Evolutionary conservation across 495 filamentous ascomycete genomes (phyloP), one percentile per base, ranked within the genome.

Genomic region (Talaromyces wortmannii): DNA sequence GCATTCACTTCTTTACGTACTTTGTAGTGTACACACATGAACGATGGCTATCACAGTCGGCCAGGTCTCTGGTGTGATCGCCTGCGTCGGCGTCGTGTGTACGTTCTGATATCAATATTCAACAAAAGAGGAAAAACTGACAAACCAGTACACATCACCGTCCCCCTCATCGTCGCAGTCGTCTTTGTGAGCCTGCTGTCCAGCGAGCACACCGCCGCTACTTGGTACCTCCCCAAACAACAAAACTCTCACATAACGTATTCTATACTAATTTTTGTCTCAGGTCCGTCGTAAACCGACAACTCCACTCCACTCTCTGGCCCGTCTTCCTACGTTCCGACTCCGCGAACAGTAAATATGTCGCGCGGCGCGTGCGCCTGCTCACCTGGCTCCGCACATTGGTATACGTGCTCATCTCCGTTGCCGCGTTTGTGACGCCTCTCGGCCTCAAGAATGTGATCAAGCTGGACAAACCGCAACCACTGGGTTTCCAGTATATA

Each of bases 351-450:
- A 48, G 51, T 2, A 17, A 33, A n/a, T 55, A 59, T 5, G 33
- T 54, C 57, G 31, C 17, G 42, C 3, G 53, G 30, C 32, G 52
- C n/a, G 57, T 67, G 0, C 49, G 29, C 11, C 15, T 59, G 0
- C 50, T 57, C 5, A 13, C 58, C 0, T 48, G 48, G 43, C 31
- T 63, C 17, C 49, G 54, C 11, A 53, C 55, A 13, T 6, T 59
- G 15, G 31, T 53, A 5, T n/a, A 55, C 10, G 29, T 61, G 2
- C 13, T 69, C 2, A n/a, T 63, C 0, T 53, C 59, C 0, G 33
- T 66, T 15, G 63, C 64, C 2, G 53, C 52, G 5, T 59, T 71
- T 10, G 57, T 67, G 17, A 67, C 67, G 2, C 68, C 68, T 4
- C 58, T 71, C 5, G 67, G 68, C 8, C 54, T 71, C 6, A 61